These are phyloP conservation scores for Pseudonitzschia delicatissima DNA, from an alignment of 108 stramenopile genomes.

Conservation along the genomic window DNA sequence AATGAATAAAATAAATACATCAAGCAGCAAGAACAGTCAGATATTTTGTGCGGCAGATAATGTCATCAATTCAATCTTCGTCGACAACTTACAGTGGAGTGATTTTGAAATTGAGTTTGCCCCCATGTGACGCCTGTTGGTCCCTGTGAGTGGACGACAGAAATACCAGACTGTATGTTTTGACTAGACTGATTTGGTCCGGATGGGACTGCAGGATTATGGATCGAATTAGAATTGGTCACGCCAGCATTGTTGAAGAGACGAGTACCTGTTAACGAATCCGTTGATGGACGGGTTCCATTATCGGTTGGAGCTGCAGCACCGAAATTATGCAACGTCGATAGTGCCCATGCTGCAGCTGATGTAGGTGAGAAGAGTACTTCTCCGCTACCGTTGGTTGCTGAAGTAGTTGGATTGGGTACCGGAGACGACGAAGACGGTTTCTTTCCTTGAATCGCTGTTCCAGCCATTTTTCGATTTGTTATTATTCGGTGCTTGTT, in stretches of 20 bases:
- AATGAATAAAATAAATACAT: too few species aligned
- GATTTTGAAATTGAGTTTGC: not conserved
- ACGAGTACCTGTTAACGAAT: conserved; percentile 26
- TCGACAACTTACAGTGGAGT: conserved; percentile 4
- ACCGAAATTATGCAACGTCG: conserved; percentile 36
- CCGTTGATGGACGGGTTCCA: conserved; percentile 5
- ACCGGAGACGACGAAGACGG: not conserved
- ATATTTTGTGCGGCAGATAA: too few species aligned
- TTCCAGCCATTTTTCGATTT: not conserved
- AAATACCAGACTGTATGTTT: too few species aligned
- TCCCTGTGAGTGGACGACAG: too few species aligned
- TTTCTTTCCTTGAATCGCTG: not conserved
- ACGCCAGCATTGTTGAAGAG: conserved; percentile 17
- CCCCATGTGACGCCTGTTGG: conserved; percentile 8
- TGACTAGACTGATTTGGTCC: too few species aligned
- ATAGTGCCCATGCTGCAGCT: conserved; percentile 37
- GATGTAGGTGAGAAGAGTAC: conserved; percentile 35
- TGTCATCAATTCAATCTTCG: too few species aligned
- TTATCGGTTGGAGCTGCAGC: conserved; percentile 15
- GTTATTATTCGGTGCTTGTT: too few species aligned
- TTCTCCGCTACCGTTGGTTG: not conserved
- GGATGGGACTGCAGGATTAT: too few species aligned
- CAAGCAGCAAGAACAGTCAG: too few species aligned
- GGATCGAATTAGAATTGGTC: conserved; percentile 3
- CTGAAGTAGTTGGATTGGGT: not conserved